phyloP scores from a whole-genome alignment of 1,139 yeast genomes.

The Groenewaldozyma sp. region DNA sequence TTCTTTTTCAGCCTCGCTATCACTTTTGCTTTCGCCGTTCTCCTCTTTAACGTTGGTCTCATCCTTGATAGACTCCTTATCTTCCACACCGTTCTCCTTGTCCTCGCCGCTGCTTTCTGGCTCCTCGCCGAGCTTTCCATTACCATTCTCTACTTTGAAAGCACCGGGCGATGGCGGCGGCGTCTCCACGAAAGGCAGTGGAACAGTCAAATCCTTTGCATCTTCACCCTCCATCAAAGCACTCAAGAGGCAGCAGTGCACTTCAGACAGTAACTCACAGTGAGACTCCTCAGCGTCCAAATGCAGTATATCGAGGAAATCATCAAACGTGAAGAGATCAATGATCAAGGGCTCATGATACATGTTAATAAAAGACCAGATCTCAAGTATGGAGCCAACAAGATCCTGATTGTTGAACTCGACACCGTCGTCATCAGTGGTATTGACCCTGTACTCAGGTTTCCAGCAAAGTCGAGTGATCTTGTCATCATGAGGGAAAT shows the following conservation, averaged over 20 bases:
- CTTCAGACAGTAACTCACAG: constrained; percentile 56
- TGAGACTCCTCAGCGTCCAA: constrained; percentile 37
- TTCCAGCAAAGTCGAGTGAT: neutral
- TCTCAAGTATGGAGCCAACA: constrained; percentile 37
- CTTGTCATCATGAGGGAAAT: constrained; percentile 12
- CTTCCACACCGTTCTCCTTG: neutral
- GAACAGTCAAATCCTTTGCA: constrained; percentile 25
- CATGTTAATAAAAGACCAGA: constrained; percentile 69
- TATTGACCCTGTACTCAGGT: neutral
- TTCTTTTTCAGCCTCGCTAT: constrained; percentile 17
- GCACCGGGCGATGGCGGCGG: constrained; percentile 1
- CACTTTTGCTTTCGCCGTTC: constrained; percentile 15
- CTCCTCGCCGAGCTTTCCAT: constrained; percentile 25
- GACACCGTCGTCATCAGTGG: constrained; percentile 1
- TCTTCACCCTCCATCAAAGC: constrained; percentile 25
- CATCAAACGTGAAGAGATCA: constrained; percentile 75
- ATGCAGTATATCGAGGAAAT: constrained; percentile 54
- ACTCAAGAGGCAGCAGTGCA: constrained; percentile 50
- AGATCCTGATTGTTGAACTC: constrained; percentile 6
- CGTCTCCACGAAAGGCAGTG: constrained; percentile 25
- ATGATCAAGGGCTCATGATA: constrained; percentile 54
- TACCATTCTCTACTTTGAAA: constrained; percentile 18
- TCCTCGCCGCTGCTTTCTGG: constrained; percentile 2
- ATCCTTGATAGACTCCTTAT: constrained; percentile 4
- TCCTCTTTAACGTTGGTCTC: constrained; percentile 19